Evolutionary conservation across 441 rosid genomes (phyloP), one percentile per base, ranked within the genome.

Genomic region (Theobroma grandiflorum): DNA sequence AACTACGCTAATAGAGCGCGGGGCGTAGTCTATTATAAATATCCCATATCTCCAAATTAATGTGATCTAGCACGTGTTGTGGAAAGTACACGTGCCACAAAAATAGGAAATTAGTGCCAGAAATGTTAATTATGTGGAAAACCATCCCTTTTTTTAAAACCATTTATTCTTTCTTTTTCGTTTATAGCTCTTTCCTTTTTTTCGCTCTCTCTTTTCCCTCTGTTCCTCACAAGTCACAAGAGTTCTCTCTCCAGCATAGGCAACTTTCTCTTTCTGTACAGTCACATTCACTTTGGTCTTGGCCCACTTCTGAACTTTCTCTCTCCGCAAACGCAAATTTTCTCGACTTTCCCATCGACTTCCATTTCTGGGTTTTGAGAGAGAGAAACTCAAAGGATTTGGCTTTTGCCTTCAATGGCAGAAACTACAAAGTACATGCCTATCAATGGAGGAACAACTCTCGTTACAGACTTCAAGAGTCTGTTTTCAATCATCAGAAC

Each of bases 341-440:
- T 9, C 47, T 26, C 47, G 52, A 59, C 20, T 16, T 57, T 7
- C 33, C 26, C 22, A 3, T 16, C 11, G 53, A 1, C 18, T 62
- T 50, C 55, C 1, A 12, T 58, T 49, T 2, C 37, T n/a, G 26
- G 64, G 53, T 47, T 35, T 53, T 37, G 62, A 59, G 49, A 53
- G 15, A 26, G 6, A 42, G n/a, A n/a, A 45, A 6, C 38, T 16
- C 62, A 20, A 10, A 37, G 7, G 18, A 0, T 18, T n/a, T 2
- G 18, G 49, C 6, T 53, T 72, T 16, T 22, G 4, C 37, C 58
- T 40, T 82, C 79, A 68, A 90, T 90, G 90, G 92, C 94, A 66
- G 93, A 90, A 59, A 74, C 90, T 73, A 66, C 86, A 9, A 94
- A 94, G 89, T 87, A 89, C 58, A 63, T 18, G 37, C 73, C 85